Evolutionary conservation across 192 early-diverging fungal genomes (phyloP).

Genomic region (Neocallimastix lanati): DNA sequence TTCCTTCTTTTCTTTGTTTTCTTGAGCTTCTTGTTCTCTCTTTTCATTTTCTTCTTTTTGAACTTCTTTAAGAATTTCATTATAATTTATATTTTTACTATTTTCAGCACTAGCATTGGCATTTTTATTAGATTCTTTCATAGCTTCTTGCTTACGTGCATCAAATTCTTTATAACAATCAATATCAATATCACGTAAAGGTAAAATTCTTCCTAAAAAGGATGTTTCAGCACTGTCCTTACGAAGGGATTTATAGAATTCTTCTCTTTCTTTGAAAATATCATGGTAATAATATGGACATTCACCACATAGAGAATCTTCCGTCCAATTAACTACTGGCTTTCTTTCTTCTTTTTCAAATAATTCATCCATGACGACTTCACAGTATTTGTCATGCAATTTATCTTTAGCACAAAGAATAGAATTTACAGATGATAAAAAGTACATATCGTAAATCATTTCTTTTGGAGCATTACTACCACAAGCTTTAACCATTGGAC

Average conservation of each 20-base stretch:
- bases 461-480: neutral
- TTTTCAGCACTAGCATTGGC: too few relatives aligned
- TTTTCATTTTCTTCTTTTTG: too few relatives aligned
- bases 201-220: neutral
- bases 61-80: too few relatives aligned
- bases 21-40: neutral
- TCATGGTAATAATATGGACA: neutral
- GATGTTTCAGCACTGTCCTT: neutral
- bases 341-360: neutral
- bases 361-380: neutral
- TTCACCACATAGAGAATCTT: neutral
- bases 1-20: neutral
- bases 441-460: neutral
- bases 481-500: neutral
- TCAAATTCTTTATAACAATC: neutral
- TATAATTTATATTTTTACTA: too few relatives aligned
- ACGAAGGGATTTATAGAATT: neutral
- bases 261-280: neutral
- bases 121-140: neutral
- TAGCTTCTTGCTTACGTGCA: neutral
- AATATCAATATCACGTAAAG: neutral
- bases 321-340: neutral
- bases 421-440: neutral
- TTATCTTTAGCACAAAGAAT: neutral
- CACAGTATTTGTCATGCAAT: neutral